These are phyloP conservation scores for Schoenoplectus triqueter DNA, from an alignment of 202 grass and related monocot genomes.

Conservation along the genomic window DNA sequence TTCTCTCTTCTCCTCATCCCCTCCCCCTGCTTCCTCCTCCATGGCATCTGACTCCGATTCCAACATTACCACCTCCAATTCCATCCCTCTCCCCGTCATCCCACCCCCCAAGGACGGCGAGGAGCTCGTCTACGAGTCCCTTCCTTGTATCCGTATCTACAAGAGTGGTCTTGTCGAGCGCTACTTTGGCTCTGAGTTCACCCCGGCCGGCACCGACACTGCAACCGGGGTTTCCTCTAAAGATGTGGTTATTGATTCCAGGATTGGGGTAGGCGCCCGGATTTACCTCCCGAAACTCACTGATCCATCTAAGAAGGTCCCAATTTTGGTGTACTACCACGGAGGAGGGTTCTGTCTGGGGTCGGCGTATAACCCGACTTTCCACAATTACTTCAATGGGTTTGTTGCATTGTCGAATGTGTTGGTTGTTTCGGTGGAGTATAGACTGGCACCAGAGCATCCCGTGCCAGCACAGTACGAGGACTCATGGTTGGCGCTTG, in stretches of 20 bases:
- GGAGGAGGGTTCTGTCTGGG: constrained; percentile 87
- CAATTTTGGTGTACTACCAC: constrained; percentile 70
- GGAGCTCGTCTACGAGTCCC: constrained; percentile 67
- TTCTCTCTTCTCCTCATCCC: constrained; percentile 28
- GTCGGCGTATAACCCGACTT: constrained; percentile 54
- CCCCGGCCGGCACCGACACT: constrained; percentile 43
- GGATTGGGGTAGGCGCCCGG: constrained; percentile 47
- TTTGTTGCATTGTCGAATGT: constrained; percentile 51
- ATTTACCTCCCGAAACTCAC: constrained; percentile 45
- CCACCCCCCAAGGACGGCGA: constrained; percentile 41
- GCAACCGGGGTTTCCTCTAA: constrained; percentile 57
- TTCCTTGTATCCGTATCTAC: constrained; percentile 71
- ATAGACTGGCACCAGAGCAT: constrained; percentile 90
- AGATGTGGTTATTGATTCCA: constrained; percentile 49
- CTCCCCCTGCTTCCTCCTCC: not conserved
- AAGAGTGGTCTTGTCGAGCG: constrained; percentile 72
- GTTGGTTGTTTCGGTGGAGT: constrained; percentile 76
- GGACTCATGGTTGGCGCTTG: constrained; percentile 69
- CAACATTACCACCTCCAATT: not conserved
- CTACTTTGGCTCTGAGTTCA: constrained; percentile 55
- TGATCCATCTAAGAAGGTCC: constrained; percentile 22
- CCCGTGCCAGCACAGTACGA: constrained; percentile 65
- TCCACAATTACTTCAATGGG: constrained; percentile 56
- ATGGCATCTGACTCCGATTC: not conserved
- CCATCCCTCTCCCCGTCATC: constrained; percentile 34